Evolutionary conservation across 176 grass and related monocot genomes (phyloP), one percentile per base, ranked within the genome.

Genomic region (Alloteropsis semialata): DNA sequence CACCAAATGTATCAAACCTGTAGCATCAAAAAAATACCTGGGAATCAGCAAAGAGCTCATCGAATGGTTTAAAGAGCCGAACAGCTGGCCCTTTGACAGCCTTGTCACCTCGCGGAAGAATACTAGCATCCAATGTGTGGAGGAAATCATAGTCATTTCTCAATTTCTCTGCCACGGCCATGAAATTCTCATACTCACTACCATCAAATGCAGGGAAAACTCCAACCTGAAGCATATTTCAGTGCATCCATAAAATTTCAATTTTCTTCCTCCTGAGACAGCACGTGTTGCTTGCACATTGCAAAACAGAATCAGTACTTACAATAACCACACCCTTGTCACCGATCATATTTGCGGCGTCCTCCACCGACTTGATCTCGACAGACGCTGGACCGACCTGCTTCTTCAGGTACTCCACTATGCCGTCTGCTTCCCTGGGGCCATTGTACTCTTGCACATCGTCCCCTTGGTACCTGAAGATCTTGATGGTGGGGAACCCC

Each of bases 11-110:
- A 37, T 24, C 39, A 76, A 42, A 65, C 19, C 29, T 49, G n/a
- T 32, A 15, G 62, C 34, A 69, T 9, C 9, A 73, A 67, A 46
- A 46, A 66, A 48, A 18, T 86, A 98, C 93, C 82, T 81, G 65
- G 3, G 78, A 96, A 88, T 98, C 93, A 6, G 62, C 90, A 85
- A 92, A 91, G 37, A 96, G 87, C 57, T 98, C 96, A 61, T 98
- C 96, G 9, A 98, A 98, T 37, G 96, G 93, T 61, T 98, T 98
- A 73, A 98, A 96, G 34, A 98, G 87, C 30, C 93, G 82, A 84
- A 98, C 77, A 51, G 90, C 42, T 50, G 96, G 96, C 2, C 56
- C 87, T 37, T 84, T 84, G 24, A 88, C 27, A 33, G 80, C 34
- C 10, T 45, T 66, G 69, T 96, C 76, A n/a, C 96, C 93, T 55